phyloP scores from a whole-genome alignment of 2,329 filamentous ascomycete genomes.

The Dryadomyces quercus-mongolicae region DNA sequence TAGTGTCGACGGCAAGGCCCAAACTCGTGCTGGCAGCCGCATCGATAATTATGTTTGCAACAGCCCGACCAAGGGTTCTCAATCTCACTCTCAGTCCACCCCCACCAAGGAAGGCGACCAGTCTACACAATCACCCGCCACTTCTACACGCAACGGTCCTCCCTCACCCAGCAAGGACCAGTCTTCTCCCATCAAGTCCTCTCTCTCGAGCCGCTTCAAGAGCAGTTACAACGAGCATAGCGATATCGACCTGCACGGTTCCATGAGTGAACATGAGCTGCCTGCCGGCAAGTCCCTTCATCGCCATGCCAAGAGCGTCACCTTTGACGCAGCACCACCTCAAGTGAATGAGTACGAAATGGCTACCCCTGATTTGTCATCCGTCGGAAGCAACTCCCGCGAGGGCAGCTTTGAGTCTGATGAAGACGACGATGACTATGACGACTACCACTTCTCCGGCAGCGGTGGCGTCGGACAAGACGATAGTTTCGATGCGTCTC shows the following conservation, averaged over 20 bases:
- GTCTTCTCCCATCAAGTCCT: constrained; percentile 78
- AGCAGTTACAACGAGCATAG: constrained; percentile 56
- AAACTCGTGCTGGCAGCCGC: constrained; percentile 45
- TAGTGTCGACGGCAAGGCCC: constrained; percentile 29
- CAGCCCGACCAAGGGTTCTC: constrained; percentile 34
- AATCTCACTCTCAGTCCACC: constrained; percentile 10
- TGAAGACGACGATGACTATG: constrained; percentile 61
- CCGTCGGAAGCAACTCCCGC: constrained; percentile 75
- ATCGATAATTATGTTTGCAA: constrained; percentile 41
- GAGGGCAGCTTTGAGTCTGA: constrained; percentile 88
- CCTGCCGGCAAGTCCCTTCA: constrained; percentile 57
- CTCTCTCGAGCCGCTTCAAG: constrained; percentile 59
- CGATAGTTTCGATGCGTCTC: constrained; percentile 89
- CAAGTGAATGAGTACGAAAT: constrained; percentile 97
- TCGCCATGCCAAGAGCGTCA: constrained; percentile 91
- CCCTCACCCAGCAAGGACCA: constrained; percentile 55
- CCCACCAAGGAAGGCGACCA: constrained; percentile 17
- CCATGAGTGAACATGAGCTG: constrained; percentile 44
- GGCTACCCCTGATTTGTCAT: constrained; percentile 93
- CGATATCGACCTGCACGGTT: constrained; percentile 57
- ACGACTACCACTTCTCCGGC: constrained; percentile 33
- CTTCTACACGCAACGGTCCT: constrained; percentile 18
- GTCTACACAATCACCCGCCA: no score
- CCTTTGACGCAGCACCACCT: constrained; percentile 86
- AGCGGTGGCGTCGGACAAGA: constrained; percentile 49